Base-by-base conservation (phyloP, 768 basidiomycete species). In the Russula ochroleuca region DNA sequence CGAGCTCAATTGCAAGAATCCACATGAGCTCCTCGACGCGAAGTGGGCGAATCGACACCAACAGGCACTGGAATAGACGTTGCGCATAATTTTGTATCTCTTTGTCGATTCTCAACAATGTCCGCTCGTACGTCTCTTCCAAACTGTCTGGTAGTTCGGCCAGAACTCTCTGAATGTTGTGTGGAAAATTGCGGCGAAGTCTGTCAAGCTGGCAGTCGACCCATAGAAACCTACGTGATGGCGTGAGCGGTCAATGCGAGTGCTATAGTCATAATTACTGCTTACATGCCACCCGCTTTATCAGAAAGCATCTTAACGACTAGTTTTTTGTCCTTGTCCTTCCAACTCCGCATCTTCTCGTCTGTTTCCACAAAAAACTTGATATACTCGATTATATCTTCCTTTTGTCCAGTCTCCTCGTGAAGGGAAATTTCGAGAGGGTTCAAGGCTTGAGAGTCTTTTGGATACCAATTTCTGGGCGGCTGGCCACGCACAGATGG, bases 231-330 rank as follows among this genome's bases (percentile, higher is more conserved):
- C 62, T 63, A 43, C 1, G 7, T 14, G 8, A 9, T 28, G 4
- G 4, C 14, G 14, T 50, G 9, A 59, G 51, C 10, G 2, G 5
- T 5, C 2, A 33, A 13, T 17, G 3, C n/a, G 10, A n/a, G 2
- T 1, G 11, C 23, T 3, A 9, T 37, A 25, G 13, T 8, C 2
- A 9, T 5, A n/a, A 23, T 21, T 6, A 15, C 14, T 3, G 14
- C 64, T 43, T 51, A 63, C 64, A 63, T 65, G 28, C 64, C 64
- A 7, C 57, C 48, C 10, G 61, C 61, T 25, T 57, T 57, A 3
- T 31, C 19, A 13, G 64, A 52, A 11, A 65, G 64, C 0, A n/a
- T 33, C 7, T 45, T 33, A 9, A 65, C 37, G 7, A 62, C 64
- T 0, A 57, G 38, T 5, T 48, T 17, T n/a, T 23, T 14, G 33